A percentile compares a stretch with the other conserved stretches of the same genome.
Evolutionary conservation across 805 yeast species (phyloP).

Genomic region (Candida alai): DNA sequence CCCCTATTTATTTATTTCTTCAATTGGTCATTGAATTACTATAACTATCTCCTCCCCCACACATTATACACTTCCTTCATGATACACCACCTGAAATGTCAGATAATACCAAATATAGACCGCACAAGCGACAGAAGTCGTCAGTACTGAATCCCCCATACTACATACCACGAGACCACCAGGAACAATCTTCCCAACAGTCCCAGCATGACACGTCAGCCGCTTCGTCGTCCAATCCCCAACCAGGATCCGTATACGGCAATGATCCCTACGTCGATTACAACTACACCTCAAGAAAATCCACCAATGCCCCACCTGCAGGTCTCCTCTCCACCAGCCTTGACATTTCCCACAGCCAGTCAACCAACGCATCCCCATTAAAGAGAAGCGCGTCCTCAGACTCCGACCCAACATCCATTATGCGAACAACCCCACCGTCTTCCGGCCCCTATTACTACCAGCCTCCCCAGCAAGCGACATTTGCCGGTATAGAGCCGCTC

Average conservation of each 20-base stretch:
- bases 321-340: conserved; percentile 3
- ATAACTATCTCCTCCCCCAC: no score
- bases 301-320: neutral
- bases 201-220: conserved; percentile 4
- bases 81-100: no score
- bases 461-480: conserved; percentile 1
- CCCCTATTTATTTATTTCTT: no score
- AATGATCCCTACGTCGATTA: conserved; percentile 10
- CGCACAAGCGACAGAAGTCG: conserved; percentile 38
- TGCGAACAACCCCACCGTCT: conserved; percentile 2
- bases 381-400: conserved; percentile 10
- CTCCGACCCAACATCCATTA: conserved; percentile 2
- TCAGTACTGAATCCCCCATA: conserved; percentile 28
- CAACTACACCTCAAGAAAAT: conserved; percentile 1
- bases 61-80: no score
- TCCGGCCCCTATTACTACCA: conserved; percentile 5
- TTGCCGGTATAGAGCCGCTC: conserved; percentile 3
- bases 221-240: neutral
- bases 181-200: conserved; percentile 3
- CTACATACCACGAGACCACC: conserved; percentile 15
- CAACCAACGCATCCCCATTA: conserved; percentile 8
- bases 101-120: conserved; percentile 15
- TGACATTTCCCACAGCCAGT: conserved; percentile 2
- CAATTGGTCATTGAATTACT: no score
- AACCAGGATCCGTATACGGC: conserved; percentile 7